These are phyloP conservation scores for Globisporangium nunn DNA, from an alignment of 352 stramenopile species.

Conservation along the genomic window DNA sequence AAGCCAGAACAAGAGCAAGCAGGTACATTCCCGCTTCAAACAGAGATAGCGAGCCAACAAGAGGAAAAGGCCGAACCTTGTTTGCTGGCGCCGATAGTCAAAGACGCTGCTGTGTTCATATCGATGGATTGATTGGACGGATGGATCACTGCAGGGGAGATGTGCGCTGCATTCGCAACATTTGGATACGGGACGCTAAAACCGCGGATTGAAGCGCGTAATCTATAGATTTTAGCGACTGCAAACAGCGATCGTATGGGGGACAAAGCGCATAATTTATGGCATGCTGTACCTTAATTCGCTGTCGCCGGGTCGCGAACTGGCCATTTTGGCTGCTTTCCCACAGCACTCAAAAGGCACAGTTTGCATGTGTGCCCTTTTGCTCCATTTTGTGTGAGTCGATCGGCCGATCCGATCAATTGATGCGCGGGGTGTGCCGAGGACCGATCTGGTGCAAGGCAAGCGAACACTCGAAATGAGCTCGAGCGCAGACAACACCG, in stretches of 20 bases:
- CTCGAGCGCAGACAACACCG: too few species aligned
- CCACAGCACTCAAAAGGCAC: constrained; percentile 3
- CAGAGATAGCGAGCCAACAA: background rate
- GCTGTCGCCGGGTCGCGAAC: constrained; percentile 3
- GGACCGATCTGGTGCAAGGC: too few species aligned
- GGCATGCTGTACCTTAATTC: background rate
- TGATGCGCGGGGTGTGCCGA: too few species aligned
- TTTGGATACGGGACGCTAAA: background rate
- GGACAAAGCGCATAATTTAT: background rate
- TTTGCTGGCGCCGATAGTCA: too few species aligned
- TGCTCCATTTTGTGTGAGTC: background rate
- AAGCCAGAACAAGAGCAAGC: background rate
- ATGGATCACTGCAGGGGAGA: constrained; percentile 18
- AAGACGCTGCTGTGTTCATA: too few species aligned
- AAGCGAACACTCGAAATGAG: too few species aligned
- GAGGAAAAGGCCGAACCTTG: too few species aligned
- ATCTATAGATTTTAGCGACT: background rate
- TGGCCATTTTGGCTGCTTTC: constrained; percentile 11
- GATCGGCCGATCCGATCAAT: background rate
- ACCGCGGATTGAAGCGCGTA: background rate
- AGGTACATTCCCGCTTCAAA: too few species aligned
- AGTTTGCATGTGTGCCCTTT: constrained; percentile 6
- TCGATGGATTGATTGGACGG: constrained; percentile 15
- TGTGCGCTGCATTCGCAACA: constrained; percentile 3
- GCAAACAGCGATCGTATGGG: background rate